Evolutionary conservation across 176 grass and related monocot species (phyloP).

Genomic region (Tillandsia leiboldiana): DNA sequence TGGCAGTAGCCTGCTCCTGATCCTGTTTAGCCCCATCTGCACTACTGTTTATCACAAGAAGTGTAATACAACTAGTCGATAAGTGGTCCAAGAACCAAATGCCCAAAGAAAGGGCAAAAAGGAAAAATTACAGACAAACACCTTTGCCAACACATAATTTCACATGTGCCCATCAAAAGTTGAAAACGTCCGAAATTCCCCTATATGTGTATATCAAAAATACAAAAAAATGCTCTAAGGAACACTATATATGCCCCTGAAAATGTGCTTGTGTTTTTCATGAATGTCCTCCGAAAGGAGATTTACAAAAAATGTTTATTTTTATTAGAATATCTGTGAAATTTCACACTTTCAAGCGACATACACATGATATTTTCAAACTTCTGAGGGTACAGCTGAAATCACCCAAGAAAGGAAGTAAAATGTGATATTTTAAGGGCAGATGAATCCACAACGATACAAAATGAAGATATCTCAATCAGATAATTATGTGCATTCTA

Average conservation of each 20-base stretch:
- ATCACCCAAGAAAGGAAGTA: too few species aligned
- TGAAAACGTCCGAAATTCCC: too few species aligned
- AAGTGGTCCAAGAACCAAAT: not conserved
- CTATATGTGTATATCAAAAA: too few species aligned
- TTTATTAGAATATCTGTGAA: not conserved
- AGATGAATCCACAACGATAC: not conserved
- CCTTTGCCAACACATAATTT: too few species aligned
- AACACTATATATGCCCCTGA: too few species aligned
- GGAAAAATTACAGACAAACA: too few species aligned
- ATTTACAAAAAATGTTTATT: too few species aligned
- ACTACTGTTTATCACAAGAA: conserved; percentile 34
- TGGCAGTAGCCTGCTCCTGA: conserved; percentile 27
- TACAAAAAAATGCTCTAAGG: too few species aligned
- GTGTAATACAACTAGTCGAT: not conserved
- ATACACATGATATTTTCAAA: not conserved
- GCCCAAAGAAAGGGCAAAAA: not conserved
- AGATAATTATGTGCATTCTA: conserved; percentile 29
- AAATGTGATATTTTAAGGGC: not conserved
- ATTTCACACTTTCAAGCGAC: not conserved
- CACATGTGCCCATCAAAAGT: too few species aligned
- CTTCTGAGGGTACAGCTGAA: too few species aligned
- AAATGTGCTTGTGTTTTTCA: not conserved
- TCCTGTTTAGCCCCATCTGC: conserved; percentile 19
- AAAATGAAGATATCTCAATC: not conserved
- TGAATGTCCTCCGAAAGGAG: not conserved